Conservation (phyloP, 1,284 basidiomycete species). For the Veloporphyrellus conicus region DNA sequence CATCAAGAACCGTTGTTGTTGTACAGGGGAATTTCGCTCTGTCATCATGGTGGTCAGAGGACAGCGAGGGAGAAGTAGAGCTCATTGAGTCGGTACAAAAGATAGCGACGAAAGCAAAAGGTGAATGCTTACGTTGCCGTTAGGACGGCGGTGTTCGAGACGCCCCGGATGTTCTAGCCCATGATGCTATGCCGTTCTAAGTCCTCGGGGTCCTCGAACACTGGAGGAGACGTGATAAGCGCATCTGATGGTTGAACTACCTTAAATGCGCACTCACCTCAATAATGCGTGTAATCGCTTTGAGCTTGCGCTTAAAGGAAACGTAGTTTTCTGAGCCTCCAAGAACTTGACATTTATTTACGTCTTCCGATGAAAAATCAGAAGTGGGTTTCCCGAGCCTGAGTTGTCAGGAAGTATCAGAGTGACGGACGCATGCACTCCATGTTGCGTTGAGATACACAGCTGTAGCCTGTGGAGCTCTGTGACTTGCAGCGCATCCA, state of each 20-base stretch:
- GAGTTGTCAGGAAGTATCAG: conserved; percentile 23
- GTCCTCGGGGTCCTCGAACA: conserved; percentile 84
- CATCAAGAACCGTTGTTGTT: conserved; percentile 79
- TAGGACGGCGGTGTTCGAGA: conserved; percentile 78
- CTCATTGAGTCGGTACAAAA: conserved; percentile 47
- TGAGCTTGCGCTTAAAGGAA: conserved; percentile 71
- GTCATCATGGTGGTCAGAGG: conserved; percentile 81
- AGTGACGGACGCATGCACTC: conserved; percentile 47
- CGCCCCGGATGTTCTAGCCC: conserved; percentile 82
- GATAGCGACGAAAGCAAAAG: background rate
- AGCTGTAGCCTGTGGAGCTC: conserved; percentile 82
- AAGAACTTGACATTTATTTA: conserved; percentile 95
- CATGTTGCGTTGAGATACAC: conserved; percentile 74
- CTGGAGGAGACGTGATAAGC: conserved; percentile 52
- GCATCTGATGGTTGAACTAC: background rate
- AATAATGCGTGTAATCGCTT: conserved; percentile 81
- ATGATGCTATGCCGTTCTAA: conserved; percentile 74
- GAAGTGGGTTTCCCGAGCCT: conserved; percentile 72
- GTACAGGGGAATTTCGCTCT: conserved; percentile 78
- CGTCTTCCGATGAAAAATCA: conserved; percentile 88
- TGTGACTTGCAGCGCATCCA: conserved; percentile 77
- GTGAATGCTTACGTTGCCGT: conserved; percentile 68
- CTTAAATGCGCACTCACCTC: conserved; percentile 54
- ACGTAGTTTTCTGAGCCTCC: conserved; percentile 77
- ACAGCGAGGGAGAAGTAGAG: conserved; percentile 69